Percentiles rank a stretch among this genome's conserved stretches.
phyloP scores from a whole-genome alignment of 1,284 basidiomycete genomes.

The Porphyrellus sp. region DNA sequence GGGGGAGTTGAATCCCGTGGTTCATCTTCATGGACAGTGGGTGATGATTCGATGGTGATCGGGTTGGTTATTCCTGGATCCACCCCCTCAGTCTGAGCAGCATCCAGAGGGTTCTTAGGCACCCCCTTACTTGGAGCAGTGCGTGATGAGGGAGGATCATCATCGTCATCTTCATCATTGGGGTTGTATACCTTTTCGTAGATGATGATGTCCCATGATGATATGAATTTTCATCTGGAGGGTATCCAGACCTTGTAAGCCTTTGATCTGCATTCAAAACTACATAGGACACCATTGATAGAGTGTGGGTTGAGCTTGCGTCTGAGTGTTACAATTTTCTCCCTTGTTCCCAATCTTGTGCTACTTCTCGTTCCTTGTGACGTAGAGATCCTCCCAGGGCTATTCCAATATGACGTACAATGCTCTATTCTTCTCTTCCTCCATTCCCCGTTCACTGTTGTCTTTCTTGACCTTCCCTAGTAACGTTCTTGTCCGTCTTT shows the following conservation, averaged over 20 bases:
- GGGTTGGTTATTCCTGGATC: background rate
- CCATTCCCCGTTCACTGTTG: too few species aligned
- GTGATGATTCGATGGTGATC: too few species aligned
- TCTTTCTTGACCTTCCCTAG: too few species aligned
- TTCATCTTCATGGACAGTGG: too few species aligned
- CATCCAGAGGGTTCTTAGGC: background rate
- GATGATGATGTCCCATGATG: background rate
- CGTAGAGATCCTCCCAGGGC: too few species aligned
- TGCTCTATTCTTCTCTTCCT: too few species aligned
- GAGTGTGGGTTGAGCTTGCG: background rate
- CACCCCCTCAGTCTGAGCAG: background rate
- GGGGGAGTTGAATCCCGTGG: background rate
- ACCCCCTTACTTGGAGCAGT: background rate
- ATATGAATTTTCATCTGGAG: background rate
- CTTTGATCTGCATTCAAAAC: background rate
- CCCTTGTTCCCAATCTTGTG: too few species aligned
- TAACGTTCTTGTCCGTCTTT: too few species aligned
- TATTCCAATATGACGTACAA: too few species aligned
- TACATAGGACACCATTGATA: background rate
- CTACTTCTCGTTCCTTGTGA: too few species aligned
- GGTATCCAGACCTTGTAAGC: background rate
- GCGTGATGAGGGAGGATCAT: background rate
- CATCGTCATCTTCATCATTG: too few species aligned
- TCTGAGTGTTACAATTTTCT: background rate
- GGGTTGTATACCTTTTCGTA: background rate